Conservation (phyloP, 2,329 filamentous ascomycete species). For the Aspergillus chevalieri region DNA sequence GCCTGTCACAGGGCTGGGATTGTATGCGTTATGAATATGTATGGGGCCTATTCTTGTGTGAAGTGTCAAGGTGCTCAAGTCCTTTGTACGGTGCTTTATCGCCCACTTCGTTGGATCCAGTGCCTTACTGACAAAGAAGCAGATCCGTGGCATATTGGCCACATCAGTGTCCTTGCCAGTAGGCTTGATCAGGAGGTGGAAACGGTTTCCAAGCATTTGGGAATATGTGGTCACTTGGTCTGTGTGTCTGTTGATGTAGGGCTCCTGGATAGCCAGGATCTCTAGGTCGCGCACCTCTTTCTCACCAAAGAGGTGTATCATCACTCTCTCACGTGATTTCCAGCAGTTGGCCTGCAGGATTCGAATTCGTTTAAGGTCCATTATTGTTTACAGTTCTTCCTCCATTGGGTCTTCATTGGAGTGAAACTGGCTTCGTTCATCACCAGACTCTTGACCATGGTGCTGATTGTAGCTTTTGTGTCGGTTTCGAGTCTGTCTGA, state of each 20-base stretch:
- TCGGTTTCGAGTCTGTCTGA: neutral
- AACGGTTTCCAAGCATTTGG: constrained; percentile 1
- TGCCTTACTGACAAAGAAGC: too few relatives aligned
- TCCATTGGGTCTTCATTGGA: neutral
- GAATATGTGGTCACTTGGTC: constrained; percentile 4
- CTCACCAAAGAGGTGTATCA: constrained; percentile 6
- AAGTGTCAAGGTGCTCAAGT: constrained; percentile 12
- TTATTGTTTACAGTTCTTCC: neutral
- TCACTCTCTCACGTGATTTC: constrained; percentile 3
- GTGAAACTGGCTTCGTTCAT: neutral
- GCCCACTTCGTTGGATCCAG: constrained; percentile 2
- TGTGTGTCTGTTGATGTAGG: constrained; percentile 2
- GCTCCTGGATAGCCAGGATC: constrained; percentile 6
- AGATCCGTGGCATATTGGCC: too few relatives aligned
- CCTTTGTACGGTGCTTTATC: constrained; percentile 10
- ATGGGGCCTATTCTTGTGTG: too few relatives aligned
- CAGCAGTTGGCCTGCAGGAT: constrained; percentile 1
- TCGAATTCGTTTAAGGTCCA: neutral
- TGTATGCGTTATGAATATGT: too few relatives aligned
- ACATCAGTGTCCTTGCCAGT: neutral
- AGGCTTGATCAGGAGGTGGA: constrained; percentile 1
- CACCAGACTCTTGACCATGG: neutral
- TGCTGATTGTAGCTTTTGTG: neutral
- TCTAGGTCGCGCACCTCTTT: constrained; percentile 3
- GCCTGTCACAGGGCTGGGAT: too few relatives aligned